Percentiles rank a stretch among this genome's conserved stretches.
These are phyloP conservation scores for Fusarium sterilihyphosum DNA, from an alignment of 2,329 filamentous ascomycete species.

Conservation along the genomic window DNA sequence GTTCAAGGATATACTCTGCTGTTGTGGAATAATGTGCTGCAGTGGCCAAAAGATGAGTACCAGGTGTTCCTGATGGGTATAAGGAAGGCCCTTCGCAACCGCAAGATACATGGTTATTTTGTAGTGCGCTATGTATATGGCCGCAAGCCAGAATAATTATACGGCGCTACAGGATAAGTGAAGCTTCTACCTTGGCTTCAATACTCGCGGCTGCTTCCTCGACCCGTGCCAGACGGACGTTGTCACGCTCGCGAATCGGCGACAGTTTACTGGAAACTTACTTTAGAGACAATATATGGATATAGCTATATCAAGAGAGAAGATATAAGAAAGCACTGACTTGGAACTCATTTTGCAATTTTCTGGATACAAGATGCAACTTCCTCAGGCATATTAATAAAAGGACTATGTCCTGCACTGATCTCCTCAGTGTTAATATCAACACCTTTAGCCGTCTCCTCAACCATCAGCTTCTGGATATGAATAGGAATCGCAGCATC, in stretches of 20 bases:
- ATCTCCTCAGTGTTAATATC: not conserved
- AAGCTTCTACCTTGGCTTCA: too few relatives aligned
- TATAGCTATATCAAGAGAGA: too few relatives aligned
- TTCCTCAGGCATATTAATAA: not conserved
- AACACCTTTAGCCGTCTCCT: not conserved
- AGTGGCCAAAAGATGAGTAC: constrained; percentile 24
- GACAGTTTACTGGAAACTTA: too few relatives aligned
- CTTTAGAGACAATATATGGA: too few relatives aligned
- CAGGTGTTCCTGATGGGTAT: constrained; percentile 15
- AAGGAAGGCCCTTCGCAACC: constrained; percentile 14
- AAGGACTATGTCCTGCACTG: not conserved
- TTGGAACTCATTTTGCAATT: too few relatives aligned
- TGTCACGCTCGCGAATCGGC: too few relatives aligned
- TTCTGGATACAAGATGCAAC: not conserved
- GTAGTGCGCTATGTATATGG: constrained; percentile 24
- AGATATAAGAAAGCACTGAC: too few relatives aligned
- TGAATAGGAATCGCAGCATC: not conserved
- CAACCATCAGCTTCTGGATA: not conserved
- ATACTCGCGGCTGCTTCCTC: too few relatives aligned
- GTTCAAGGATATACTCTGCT: not conserved
- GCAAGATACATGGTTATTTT: constrained; percentile 21
- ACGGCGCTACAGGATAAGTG: too few relatives aligned
- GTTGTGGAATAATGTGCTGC: constrained; percentile 12
- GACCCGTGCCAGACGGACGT: too few relatives aligned
- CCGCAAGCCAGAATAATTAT: constrained; percentile 1